Conservation (phyloP, 176 grass and related monocot species). For the Juncus inflexus region DNA sequence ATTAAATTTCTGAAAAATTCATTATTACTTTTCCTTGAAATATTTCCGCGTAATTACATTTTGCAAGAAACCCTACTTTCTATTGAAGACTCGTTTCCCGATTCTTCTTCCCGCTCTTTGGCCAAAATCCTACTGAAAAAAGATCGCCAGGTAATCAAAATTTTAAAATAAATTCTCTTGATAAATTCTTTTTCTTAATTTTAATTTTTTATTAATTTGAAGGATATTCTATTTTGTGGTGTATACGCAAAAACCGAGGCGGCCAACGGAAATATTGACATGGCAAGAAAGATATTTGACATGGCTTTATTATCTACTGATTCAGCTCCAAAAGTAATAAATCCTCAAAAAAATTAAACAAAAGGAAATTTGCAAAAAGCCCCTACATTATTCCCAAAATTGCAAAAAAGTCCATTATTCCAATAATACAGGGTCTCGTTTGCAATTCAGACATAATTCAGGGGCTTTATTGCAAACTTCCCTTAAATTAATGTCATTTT, state of each 20-base stretch:
- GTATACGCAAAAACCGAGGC: constrained; percentile 87
- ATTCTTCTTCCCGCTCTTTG: constrained; percentile 58
- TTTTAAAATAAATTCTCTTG: constrained; percentile 21
- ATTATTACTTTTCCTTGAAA: constrained; percentile 60
- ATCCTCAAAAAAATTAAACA: too few species aligned
- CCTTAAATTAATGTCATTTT: background rate
- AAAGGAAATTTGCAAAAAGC: background rate
- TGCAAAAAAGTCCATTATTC: background rate
- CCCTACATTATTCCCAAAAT: background rate
- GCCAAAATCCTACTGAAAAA: constrained; percentile 90
- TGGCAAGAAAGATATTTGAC: constrained; percentile 97
- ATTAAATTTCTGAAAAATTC: constrained; percentile 69
- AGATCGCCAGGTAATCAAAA: constrained; percentile 62
- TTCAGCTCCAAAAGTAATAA: constrained; percentile 62
- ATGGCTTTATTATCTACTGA: constrained; percentile 76
- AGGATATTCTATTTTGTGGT: constrained; percentile 92
- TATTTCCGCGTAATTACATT: constrained; percentile 77
- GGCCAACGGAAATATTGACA: constrained; percentile 65
- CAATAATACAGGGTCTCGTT: too few species aligned
- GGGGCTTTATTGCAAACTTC: too few species aligned
- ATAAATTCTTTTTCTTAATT: constrained; percentile 1
- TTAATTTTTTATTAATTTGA: constrained; percentile 20
- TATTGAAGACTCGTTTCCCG: constrained; percentile 38
- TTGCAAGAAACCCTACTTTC: constrained; percentile 85
- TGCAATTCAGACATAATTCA: too few species aligned